Conservation (phyloP, 1,284 basidiomycete species). For the Malassezia arunalokei region DNA sequence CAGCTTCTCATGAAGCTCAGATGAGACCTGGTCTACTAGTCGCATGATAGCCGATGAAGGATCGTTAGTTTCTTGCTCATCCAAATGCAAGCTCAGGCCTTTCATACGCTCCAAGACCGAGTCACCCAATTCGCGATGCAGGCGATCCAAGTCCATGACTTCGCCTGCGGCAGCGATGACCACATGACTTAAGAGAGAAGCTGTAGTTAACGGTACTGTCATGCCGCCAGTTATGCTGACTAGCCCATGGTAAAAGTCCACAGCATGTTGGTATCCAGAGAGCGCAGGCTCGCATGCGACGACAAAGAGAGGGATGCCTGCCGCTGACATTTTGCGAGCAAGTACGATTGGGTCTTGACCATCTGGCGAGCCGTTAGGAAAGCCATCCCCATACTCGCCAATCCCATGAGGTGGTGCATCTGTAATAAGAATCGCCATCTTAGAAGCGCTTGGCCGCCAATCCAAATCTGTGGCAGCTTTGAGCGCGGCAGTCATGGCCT, state of each 20-base stretch:
- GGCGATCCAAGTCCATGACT: conserved; percentile 89
- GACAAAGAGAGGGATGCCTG: conserved; percentile 51
- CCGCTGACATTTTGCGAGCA: conserved; percentile 74
- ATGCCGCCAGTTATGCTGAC: conserved; percentile 56
- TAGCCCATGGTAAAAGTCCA: conserved; percentile 67
- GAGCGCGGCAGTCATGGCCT: conserved; percentile 89
- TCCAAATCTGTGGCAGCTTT: conserved; percentile 57
- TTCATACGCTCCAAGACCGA: conserved; percentile 84
- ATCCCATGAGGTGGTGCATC: conserved; percentile 86
- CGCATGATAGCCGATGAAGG: background rate
- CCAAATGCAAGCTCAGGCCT: conserved; percentile 53
- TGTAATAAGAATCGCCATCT: conserved; percentile 70
- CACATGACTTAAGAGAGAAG: conserved; percentile 87
- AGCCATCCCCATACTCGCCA: conserved; percentile 63
- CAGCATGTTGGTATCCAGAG: conserved; percentile 58
- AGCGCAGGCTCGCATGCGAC: conserved; percentile 96
- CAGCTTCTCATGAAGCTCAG: conserved; percentile 79
- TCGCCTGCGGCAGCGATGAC: conserved; percentile 94
- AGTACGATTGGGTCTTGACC: conserved; percentile 76
- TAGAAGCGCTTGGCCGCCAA: conserved; percentile 78
- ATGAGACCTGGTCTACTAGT: conserved; percentile 80
- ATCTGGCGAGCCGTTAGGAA: conserved; percentile 47
- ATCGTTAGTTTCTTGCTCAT: conserved; percentile 56
- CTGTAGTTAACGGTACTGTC: conserved; percentile 86
- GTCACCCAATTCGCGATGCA: conserved; percentile 81